Base-by-base conservation (phyloP, 371 early-diverging fungal genomes). In the Rhizopus microsporus region DNA sequence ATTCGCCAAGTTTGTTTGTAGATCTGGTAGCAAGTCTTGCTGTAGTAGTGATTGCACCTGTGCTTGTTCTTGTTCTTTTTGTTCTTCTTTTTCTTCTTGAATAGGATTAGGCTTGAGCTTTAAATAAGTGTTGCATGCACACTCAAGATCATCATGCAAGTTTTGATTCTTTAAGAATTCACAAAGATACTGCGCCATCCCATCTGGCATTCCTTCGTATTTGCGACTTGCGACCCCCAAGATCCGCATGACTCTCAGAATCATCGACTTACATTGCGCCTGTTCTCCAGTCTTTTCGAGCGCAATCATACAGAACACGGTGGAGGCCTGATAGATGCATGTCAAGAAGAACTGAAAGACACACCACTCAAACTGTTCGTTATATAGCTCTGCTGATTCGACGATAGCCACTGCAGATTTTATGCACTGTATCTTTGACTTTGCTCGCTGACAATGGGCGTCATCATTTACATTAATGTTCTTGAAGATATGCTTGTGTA, bases 271-370 rank as follows among this genome's bases (percentile, higher is more conserved):
- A n/a, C 60, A 53, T 17, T 43, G 39, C 8, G 39, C 23, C 3
- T 47, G 54, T 8, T 57, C 46, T 35, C 62, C 59, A 1, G 60
- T 37, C 3, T 51, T 59, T 1, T 46, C 54, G 8, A 71, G 44
- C 0, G 68, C 64, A 47, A 68, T 60, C 1, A 67, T 59, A 44
- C 74, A 74, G 39, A 63, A 70, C 5, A 74, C 66, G 4, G 67
- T 74, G 1, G 75, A 75, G 5, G 78, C 73, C 47, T 75, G 75
- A 45, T 78, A 78, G 3, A 78, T 62, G 31, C 74, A 73, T 10
- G 56, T 60, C 12, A 78, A 60, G 49, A 72, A 75, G 49, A 73
- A 74, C 34, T 78, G 75, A n/a, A 68, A 78, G 2, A 71, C 71
- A 38, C 74, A 74, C 74, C 74, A 74, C 2, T 62, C 68, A 54